phyloP scores from a whole-genome alignment of 129 eudicot genomes.

The Saposhnikovia divaricata region DNA sequence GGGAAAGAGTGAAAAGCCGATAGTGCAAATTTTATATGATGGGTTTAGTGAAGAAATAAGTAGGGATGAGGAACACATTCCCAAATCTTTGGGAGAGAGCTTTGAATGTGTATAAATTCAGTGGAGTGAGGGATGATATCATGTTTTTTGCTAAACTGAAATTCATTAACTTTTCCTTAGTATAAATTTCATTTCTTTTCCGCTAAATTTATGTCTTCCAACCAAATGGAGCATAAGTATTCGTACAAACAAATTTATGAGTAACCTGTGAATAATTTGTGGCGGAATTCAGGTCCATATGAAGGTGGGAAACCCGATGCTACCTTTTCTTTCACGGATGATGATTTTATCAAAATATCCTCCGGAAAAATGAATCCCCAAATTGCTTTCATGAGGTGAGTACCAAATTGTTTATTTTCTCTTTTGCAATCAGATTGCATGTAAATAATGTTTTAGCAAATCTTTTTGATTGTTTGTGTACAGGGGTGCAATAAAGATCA shows the following conservation, averaged over 20 bases:
- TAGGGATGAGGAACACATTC: too few species aligned
- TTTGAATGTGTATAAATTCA: too few species aligned
- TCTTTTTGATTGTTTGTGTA: background rate
- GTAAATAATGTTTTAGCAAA: background rate
- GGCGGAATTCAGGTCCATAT: slow-evolving; percentile 39
- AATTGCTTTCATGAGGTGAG: slow-evolving; percentile 91
- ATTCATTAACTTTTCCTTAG: background rate
- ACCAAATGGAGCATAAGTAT: background rate
- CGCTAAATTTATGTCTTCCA: background rate
- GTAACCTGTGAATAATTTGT: background rate
- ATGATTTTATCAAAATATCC: slow-evolving; percentile 67
- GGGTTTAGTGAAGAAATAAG: too few species aligned
- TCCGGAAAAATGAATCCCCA: slow-evolving; percentile 96
- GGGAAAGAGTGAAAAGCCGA: too few species aligned
- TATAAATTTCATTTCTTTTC: background rate
- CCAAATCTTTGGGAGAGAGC: too few species aligned
- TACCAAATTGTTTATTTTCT: background rate
- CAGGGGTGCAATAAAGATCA: slow-evolving; percentile 91
- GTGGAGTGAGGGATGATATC: background rate
- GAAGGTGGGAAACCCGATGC: slow-evolving; percentile 98
- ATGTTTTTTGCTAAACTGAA: background rate
- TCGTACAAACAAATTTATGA: background rate
- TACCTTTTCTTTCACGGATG: slow-evolving; percentile 86
- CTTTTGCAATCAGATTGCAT: background rate
- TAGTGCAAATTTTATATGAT: too few species aligned